These are phyloP conservation scores for Russula lepida DNA, from an alignment of 768 basidiomycete species.

Conservation along the genomic window DNA sequence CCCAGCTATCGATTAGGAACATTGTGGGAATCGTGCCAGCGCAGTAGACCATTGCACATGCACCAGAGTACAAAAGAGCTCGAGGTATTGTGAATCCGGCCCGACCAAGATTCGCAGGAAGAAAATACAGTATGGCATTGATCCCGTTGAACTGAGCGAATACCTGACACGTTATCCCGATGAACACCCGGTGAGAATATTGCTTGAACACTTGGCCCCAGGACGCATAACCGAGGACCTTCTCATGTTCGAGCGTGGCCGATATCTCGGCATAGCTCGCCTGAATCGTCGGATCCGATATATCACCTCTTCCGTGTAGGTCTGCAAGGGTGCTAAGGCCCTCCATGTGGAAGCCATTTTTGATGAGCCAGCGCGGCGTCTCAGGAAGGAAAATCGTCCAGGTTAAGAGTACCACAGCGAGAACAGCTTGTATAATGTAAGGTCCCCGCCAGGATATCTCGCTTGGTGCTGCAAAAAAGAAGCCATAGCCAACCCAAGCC, in stretches of 20 bases:
- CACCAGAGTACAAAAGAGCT: slow-evolving; percentile 39
- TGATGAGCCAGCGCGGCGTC: slow-evolving; percentile 47
- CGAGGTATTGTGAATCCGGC: slow-evolving; percentile 40
- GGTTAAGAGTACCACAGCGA: slow-evolving; percentile 38
- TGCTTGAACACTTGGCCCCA: slow-evolving; percentile 44
- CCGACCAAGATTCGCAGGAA: slow-evolving; percentile 44
- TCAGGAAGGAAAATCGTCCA: slow-evolving; percentile 45
- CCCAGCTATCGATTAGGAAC: slow-evolving; percentile 45
- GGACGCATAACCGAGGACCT: slow-evolving; percentile 32
- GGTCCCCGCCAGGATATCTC: slow-evolving; percentile 51
- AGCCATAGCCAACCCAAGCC: slow-evolving; percentile 43
- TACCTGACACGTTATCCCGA: slow-evolving; percentile 45
- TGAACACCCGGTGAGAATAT: slow-evolving; percentile 40
- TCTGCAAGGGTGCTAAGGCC: slow-evolving; percentile 48
- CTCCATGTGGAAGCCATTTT: slow-evolving; percentile 43
- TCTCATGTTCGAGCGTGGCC: slow-evolving; percentile 33
- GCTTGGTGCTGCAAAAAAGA: slow-evolving; percentile 38
- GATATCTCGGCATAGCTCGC: slow-evolving; percentile 39
- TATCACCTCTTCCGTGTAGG: slow-evolving; percentile 44
- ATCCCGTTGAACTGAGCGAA: slow-evolving; percentile 51
- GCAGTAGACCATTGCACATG: slow-evolving; percentile 41
- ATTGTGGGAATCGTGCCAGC: slow-evolving; percentile 45
- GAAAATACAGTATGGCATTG: slow-evolving; percentile 50
- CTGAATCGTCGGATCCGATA: slow-evolving; percentile 35
- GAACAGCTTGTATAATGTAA: slow-evolving; percentile 44